phyloP scores from a whole-genome alignment of 257 asterid species.

The Ballota nigra region DNA sequence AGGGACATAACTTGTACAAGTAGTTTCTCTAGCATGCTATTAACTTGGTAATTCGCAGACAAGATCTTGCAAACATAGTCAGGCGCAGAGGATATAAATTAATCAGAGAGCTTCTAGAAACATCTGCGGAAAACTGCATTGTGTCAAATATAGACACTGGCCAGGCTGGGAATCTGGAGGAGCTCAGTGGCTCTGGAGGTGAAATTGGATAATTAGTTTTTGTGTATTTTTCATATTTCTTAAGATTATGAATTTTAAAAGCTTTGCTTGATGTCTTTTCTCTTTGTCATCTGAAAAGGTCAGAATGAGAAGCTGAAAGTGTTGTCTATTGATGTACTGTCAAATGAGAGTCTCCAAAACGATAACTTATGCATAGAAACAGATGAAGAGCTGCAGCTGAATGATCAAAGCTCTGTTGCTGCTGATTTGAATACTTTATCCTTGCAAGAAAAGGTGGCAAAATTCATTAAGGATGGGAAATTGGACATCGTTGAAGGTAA shows the following conservation, averaged over 20 bases:
- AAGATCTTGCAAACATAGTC: slow-evolving; percentile 84
- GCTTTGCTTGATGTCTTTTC: slow-evolving; percentile 28
- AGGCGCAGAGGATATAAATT: slow-evolving; percentile 90
- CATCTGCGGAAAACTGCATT: slow-evolving; percentile 21
- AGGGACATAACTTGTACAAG: slow-evolving; percentile 14
- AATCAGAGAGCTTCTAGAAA: slow-evolving; percentile 57
- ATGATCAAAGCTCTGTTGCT: slow-evolving; percentile 10
- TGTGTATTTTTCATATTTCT: slow-evolving; percentile 12
- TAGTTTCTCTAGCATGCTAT: slow-evolving; percentile 11
- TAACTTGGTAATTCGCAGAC: slow-evolving; percentile 21
- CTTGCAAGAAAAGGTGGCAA: slow-evolving; percentile 54
- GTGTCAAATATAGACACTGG: slow-evolving; percentile 29
- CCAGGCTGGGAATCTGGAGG: slow-evolving; percentile 32
- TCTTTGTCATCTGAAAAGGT: slow-evolving; percentile 52
- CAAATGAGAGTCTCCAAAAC: slow-evolving; percentile 26
- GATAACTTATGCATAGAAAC: slow-evolving; percentile 18
- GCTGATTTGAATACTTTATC: slow-evolving; percentile 27
- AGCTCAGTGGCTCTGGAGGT: slow-evolving; percentile 31
- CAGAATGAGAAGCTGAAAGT: slow-evolving; percentile 44
- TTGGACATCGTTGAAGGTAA: slow-evolving; percentile 64
- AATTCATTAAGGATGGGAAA: slow-evolving; percentile 67
- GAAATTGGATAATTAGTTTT: slow-evolving; percentile 26
- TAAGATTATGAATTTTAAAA: not conserved
- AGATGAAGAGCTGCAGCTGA: slow-evolving; percentile 24
- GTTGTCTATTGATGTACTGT: slow-evolving; percentile 32